phyloP scores from a whole-genome alignment of 805 yeast species.

The Yarrowia phangngaensis region DNA sequence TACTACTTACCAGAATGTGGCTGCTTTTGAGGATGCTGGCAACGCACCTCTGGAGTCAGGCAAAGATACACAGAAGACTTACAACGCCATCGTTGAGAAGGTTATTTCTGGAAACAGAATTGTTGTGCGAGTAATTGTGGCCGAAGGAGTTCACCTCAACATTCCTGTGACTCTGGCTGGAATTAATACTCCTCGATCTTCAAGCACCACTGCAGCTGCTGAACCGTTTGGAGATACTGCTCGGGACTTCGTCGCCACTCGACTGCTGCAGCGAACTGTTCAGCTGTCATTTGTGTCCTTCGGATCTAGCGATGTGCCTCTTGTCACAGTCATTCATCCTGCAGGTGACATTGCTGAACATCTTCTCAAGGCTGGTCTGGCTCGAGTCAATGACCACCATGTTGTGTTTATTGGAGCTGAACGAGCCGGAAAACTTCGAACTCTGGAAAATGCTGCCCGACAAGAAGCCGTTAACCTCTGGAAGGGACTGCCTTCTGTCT shows the following conservation, averaged over 20 bases:
- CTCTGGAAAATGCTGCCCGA: slow-evolving; percentile 62
- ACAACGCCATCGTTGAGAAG: slow-evolving; percentile 63
- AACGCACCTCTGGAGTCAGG: slow-evolving; percentile 14
- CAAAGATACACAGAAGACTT: slow-evolving; percentile 40
- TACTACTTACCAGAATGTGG: slow-evolving; percentile 5
- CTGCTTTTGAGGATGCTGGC: slow-evolving; percentile 6
- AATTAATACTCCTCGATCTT: slow-evolving; percentile 65
- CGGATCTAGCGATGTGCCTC: slow-evolving; percentile 45
- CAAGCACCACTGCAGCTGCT: slow-evolving; percentile 41
- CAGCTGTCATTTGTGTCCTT: slow-evolving; percentile 57
- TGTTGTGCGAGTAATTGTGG: slow-evolving; percentile 53
- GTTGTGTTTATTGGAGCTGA: slow-evolving; percentile 61
- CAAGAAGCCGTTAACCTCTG: slow-evolving; percentile 55
- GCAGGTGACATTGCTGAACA: slow-evolving; percentile 72
- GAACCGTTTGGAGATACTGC: slow-evolving; percentile 68
- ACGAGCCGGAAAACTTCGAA: slow-evolving; percentile 58
- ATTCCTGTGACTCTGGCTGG: slow-evolving; percentile 70
- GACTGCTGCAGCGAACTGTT: slow-evolving; percentile 59
- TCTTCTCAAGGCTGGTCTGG: slow-evolving; percentile 65
- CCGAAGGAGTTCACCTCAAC: slow-evolving; percentile 47
- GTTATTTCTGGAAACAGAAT: slow-evolving; percentile 77
- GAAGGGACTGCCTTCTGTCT: slow-evolving; percentile 41
- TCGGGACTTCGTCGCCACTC: slow-evolving; percentile 56
- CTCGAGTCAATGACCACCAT: slow-evolving; percentile 78
- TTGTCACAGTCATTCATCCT: slow-evolving; percentile 58